phyloP scores from a whole-genome alignment of 345 rosid genomes.

The Salix viminalis region DNA sequence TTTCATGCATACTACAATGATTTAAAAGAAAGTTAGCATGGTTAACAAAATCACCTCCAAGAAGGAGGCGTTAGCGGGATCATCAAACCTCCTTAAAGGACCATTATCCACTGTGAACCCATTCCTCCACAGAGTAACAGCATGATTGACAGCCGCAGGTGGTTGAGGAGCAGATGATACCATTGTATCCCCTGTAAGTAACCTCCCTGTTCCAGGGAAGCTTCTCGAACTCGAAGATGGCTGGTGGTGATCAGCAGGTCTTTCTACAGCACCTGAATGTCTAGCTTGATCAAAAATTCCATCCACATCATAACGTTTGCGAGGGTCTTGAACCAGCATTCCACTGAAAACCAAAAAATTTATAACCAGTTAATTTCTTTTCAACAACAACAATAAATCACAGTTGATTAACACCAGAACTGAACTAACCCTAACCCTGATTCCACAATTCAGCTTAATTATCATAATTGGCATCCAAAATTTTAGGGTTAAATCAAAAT shows the following conservation, averaged over 20 bases:
- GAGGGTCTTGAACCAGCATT: slow-evolving; percentile 87
- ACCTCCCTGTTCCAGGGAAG: slow-evolving; percentile 69
- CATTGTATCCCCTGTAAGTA: slow-evolving; percentile 71
- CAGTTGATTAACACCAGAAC: not conserved
- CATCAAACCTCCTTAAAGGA: slow-evolving; percentile 65
- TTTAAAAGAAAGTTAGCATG: not conserved
- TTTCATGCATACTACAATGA: no score
- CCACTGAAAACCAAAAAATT: slow-evolving; percentile 44
- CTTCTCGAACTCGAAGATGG: slow-evolving; percentile 59
- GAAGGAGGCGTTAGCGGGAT: slow-evolving; percentile 72
- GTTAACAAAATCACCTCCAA: slow-evolving; percentile 53
- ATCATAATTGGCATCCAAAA: not conserved
- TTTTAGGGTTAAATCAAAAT: not conserved
- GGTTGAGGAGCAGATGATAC: slow-evolving; percentile 44
- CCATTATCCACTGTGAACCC: slow-evolving; percentile 94
- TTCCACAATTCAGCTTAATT: not conserved
- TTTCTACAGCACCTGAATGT: slow-evolving; percentile 55
- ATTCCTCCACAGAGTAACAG: slow-evolving; percentile 77
- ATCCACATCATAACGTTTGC: slow-evolving; percentile 54
- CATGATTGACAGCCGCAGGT: slow-evolving; percentile 57
- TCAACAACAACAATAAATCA: no score
- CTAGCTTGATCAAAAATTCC: slow-evolving; percentile 66
- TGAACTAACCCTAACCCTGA: not conserved
- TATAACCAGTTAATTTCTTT: not conserved
- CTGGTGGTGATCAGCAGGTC: slow-evolving; percentile 38